These are phyloP conservation scores for Alternaria infectoria DNA, from an alignment of 2,329 filamentous ascomycete species.

Conservation along the genomic window DNA sequence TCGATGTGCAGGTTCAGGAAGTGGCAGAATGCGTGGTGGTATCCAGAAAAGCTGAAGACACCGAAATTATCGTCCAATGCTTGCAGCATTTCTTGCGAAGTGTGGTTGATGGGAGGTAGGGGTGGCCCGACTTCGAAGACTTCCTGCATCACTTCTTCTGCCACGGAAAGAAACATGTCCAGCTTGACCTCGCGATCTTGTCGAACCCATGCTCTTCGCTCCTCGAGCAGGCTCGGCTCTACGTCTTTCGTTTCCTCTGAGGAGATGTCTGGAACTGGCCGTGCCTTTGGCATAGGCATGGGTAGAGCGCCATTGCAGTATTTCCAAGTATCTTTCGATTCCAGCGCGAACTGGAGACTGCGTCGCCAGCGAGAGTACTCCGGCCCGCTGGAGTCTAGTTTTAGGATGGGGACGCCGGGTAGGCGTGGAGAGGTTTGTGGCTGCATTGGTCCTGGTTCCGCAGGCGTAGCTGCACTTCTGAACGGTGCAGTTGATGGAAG, in stretches of 20 bases:
- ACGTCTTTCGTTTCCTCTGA: constrained; percentile 22
- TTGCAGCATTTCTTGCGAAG: constrained; percentile 41
- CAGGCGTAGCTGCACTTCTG: background rate
- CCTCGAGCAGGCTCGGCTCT: constrained; percentile 42
- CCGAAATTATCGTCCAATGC: constrained; percentile 37
- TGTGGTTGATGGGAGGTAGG: constrained; percentile 40
- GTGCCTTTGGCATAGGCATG: constrained; percentile 45
- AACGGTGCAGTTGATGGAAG: background rate
- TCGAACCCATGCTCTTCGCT: constrained; percentile 43
- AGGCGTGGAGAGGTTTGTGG: constrained; percentile 35
- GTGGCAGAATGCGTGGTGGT: constrained; percentile 47
- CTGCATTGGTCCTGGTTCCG: constrained; percentile 15
- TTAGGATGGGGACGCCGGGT: constrained; percentile 37
- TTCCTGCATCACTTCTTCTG: constrained; percentile 47
- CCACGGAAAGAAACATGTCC: constrained; percentile 45
- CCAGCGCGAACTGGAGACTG: constrained; percentile 38
- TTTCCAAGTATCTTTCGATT: constrained; percentile 41
- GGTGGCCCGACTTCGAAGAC: constrained; percentile 44
- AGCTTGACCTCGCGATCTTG: constrained; percentile 46
- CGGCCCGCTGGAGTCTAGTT: constrained; percentile 33
- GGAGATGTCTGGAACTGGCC: constrained; percentile 25
- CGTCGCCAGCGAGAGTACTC: constrained; percentile 44
- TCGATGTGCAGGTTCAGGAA: constrained; percentile 48
- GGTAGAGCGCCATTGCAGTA: constrained; percentile 39
- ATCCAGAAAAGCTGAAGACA: constrained; percentile 42